Percentiles rank a stretch among this genome's conserved stretches.
Evolutionary conservation across 2,329 filamentous ascomycete species (phyloP).

Genomic region (Beauveria australis): DNA sequence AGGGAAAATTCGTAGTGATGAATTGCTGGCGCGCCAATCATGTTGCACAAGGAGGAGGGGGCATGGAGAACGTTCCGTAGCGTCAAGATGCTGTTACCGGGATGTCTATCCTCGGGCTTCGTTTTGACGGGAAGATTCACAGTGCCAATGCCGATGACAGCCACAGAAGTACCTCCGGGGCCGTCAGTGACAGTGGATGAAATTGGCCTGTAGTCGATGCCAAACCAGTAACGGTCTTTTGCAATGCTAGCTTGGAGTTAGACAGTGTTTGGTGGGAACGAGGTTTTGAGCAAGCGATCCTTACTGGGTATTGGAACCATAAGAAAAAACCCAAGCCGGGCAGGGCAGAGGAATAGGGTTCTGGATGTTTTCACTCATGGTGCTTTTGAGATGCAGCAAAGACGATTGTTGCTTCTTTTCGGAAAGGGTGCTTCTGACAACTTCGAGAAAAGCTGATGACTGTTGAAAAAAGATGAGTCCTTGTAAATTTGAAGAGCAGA

Average conservation of each 20-base stretch:
- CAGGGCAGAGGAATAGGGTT: not conserved
- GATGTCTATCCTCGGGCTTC: not conserved
- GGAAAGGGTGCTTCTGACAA: too few species aligned
- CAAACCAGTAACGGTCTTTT: not conserved
- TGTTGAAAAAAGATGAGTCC: too few species aligned
- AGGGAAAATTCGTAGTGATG: too few species aligned
- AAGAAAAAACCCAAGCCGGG: not conserved
- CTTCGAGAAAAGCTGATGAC: too few species aligned
- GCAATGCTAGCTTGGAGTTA: not conserved
- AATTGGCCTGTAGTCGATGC: not conserved
- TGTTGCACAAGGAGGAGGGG: constrained; percentile 3
- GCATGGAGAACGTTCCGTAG: constrained; percentile 8
- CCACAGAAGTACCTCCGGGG: too few species aligned
- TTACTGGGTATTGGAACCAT: not conserved
- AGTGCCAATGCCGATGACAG: not conserved
- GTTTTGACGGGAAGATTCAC: not conserved
- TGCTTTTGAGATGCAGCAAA: too few species aligned
- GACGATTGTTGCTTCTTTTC: too few species aligned
- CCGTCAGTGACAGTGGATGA: not conserved
- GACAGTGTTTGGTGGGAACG: not conserved
- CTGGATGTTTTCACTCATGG: too few species aligned
- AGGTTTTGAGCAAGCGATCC: not conserved
- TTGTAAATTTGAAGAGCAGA: too few species aligned
- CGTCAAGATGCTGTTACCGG: not conserved
- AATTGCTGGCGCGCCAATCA: not conserved